Percentiles rank a stretch among this genome's conserved stretches.
phyloP scores from a whole-genome alignment of 805 yeast species.

The Sungouiozyma intestinalis region DNA sequence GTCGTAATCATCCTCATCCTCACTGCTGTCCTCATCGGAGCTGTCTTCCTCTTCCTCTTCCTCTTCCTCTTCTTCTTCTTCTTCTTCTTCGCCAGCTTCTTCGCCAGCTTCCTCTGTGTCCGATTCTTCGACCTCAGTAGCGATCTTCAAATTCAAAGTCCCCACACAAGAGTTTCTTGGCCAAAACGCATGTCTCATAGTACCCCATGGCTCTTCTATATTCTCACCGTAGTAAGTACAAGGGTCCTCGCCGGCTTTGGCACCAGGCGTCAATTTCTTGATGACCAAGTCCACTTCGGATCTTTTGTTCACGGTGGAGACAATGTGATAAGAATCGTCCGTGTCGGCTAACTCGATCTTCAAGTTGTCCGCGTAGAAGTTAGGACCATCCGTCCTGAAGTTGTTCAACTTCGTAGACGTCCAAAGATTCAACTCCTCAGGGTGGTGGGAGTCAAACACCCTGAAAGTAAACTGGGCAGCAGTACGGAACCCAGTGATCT shows the following conservation, averaged over 20 bases:
- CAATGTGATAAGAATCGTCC: conserved; percentile 41
- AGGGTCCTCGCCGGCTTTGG: conserved; percentile 86
- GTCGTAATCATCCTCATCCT: conserved; percentile 7
- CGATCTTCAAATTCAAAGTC: conserved; percentile 37
- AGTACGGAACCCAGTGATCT: conserved; percentile 74
- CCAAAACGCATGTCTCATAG: conserved; percentile 95
- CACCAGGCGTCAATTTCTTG: conserved; percentile 58
- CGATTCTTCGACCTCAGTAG: conserved; percentile 9
- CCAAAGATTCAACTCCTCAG: conserved; percentile 45
- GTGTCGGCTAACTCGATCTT: conserved; percentile 51
- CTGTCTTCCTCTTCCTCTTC: conserved; percentile 14
- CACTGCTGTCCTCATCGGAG: conserved; percentile 10
- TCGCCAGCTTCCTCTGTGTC: conserved; percentile 5
- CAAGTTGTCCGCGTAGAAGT: conserved; percentile 70
- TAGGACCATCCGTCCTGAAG: conserved; percentile 59
- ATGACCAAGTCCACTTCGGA: conserved; percentile 61
- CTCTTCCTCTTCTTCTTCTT: conserved; percentile 9
- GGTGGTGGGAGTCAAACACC: conserved; percentile 36
- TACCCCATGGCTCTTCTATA: conserved; percentile 83
- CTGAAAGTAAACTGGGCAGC: conserved; percentile 93
- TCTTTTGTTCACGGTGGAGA: conserved; percentile 57
- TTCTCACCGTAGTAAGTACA: conserved; percentile 80
- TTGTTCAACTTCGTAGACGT: conserved; percentile 83
- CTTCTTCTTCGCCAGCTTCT: conserved; percentile 8
- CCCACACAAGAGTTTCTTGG: conserved; percentile 76